These are phyloP conservation scores for Brassica hybrid DNA, from an alignment of 441 rosid species.

Conservation along the genomic window DNA sequence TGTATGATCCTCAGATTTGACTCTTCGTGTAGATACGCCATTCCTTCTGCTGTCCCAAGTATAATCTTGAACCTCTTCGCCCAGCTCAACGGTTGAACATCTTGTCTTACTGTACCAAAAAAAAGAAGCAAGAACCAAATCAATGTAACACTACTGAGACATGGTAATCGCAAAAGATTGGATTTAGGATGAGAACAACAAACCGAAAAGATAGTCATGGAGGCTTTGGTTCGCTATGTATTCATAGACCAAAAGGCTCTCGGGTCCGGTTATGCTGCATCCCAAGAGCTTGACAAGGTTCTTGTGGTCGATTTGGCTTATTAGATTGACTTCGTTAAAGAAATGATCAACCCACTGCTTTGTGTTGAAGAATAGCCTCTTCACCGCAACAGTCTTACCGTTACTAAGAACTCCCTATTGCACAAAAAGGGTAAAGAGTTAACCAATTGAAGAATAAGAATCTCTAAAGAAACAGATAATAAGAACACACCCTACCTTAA, in stretches of 20 bases:
- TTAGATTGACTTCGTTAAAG: constrained; percentile 87
- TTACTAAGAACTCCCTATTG: constrained; percentile 69
- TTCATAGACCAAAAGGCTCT: too few relatives aligned
- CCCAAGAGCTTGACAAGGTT: constrained; percentile 84
- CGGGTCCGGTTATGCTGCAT: too few relatives aligned
- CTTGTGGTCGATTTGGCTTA: constrained; percentile 73
- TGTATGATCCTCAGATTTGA: constrained; percentile 77
- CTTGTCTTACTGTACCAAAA: constrained; percentile 48
- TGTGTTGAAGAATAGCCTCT: constrained; percentile 84
- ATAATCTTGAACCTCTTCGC: constrained; percentile 59
- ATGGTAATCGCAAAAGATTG: not conserved
- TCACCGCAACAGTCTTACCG: constrained; percentile 72
- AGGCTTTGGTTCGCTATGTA: too few relatives aligned
- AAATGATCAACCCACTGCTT: constrained; percentile 94
- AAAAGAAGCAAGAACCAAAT: constrained; percentile 13
- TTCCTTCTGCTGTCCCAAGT: constrained; percentile 78
- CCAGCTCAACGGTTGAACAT: constrained; percentile 58
- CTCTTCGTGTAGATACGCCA: constrained; percentile 83
- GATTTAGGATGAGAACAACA: not conserved
- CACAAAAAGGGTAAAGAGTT: not conserved
- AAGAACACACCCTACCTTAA: too few relatives aligned
- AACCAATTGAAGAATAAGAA: not conserved
- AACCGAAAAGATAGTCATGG: too few relatives aligned
- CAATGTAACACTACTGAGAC: not conserved
- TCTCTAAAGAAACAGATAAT: too few relatives aligned